phyloP scores from a whole-genome alignment of 2,329 filamentous ascomycete genomes.

The Xylariaceae sp. region DNA sequence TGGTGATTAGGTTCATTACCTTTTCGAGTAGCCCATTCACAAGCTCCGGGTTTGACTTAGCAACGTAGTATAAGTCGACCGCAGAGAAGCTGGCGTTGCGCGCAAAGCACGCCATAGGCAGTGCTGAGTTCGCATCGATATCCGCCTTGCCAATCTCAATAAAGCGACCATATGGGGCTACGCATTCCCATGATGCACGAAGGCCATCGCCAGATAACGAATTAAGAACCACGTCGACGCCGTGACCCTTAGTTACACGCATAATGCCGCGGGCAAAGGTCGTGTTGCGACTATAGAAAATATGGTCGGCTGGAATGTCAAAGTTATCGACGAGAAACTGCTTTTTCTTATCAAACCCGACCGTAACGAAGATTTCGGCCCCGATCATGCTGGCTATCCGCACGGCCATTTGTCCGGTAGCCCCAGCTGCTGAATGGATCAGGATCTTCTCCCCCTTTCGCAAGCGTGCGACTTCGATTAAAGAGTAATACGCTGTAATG shows the following conservation, averaged over 20 bases:
- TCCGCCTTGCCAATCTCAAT: constrained; percentile 42
- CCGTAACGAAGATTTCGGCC: constrained; percentile 15
- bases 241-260: neutral
- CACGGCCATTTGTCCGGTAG: constrained; percentile 18
- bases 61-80: constrained; percentile 13
- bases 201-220: constrained; percentile 3
- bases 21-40: neutral
- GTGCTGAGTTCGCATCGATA: constrained; percentile 38
- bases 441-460: constrained; percentile 17
- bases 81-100: constrained; percentile 9
- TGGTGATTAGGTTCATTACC: neutral
- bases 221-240: constrained; percentile 8
- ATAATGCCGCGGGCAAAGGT: constrained; percentile 2
- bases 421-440: constrained; percentile 18
- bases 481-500: constrained; percentile 18
- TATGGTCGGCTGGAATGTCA: constrained; percentile 1
- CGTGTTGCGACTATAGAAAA: constrained; percentile 5
- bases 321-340: constrained; percentile 1
- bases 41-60: neutral
- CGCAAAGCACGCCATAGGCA: constrained; percentile 45
- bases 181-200: constrained; percentile 5
- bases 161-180: constrained; percentile 12
- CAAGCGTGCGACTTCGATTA: constrained; percentile 10
- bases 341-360: constrained; percentile 1
- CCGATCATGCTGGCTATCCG: constrained; percentile 16